These are phyloP conservation scores for Penium margaritaceum DNA, from an alignment of 139 green algal genomes.

Conservation along the genomic window DNA sequence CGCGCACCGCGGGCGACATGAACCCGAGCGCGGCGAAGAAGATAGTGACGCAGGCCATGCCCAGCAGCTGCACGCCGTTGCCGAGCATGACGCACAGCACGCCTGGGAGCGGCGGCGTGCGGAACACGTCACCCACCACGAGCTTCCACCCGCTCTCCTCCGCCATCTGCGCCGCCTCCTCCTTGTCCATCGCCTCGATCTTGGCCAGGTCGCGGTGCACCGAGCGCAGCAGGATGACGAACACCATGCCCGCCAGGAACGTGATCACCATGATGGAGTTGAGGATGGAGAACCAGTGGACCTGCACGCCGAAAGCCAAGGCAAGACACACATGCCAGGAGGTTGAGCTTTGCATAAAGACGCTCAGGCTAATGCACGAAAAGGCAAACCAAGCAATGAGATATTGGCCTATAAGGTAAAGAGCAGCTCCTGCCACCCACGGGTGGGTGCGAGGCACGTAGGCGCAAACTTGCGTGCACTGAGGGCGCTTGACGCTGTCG, in stretches of 20 bases:
- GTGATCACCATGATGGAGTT: slow-evolving; percentile 89
- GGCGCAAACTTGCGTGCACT: too few relatives aligned
- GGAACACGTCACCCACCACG: slow-evolving; percentile 86
- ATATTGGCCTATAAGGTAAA: too few relatives aligned
- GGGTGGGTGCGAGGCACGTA: too few relatives aligned
- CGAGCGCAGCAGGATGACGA: slow-evolving; percentile 53
- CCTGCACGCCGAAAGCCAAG: too few relatives aligned
- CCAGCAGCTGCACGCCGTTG: slow-evolving; percentile 73
- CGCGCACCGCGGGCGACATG: slow-evolving; percentile 79
- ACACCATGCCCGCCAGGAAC: slow-evolving; percentile 69
- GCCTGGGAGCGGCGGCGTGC: slow-evolving; percentile 57
- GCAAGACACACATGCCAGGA: too few relatives aligned
- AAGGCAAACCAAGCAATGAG: too few relatives aligned
- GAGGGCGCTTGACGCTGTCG: too few relatives aligned
- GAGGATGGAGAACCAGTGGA: slow-evolving; percentile 95
- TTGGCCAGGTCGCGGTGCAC: slow-evolving; percentile 81
- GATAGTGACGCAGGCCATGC: slow-evolving; percentile 66
- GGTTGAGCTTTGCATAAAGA: too few relatives aligned
- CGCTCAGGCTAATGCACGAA: too few relatives aligned
- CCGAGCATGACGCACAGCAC: slow-evolving; percentile 73
- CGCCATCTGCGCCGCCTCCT: slow-evolving; percentile 57
- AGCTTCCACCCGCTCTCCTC: slow-evolving; percentile 96
- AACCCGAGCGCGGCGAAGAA: slow-evolving; percentile 86
- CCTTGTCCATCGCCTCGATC: slow-evolving; percentile 85
- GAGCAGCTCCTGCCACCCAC: too few relatives aligned